Percentiles rank a stretch among this genome's conserved stretches.
Conservation (phyloP, 805 yeast genomes). For the Teunomyces panamensis region DNA sequence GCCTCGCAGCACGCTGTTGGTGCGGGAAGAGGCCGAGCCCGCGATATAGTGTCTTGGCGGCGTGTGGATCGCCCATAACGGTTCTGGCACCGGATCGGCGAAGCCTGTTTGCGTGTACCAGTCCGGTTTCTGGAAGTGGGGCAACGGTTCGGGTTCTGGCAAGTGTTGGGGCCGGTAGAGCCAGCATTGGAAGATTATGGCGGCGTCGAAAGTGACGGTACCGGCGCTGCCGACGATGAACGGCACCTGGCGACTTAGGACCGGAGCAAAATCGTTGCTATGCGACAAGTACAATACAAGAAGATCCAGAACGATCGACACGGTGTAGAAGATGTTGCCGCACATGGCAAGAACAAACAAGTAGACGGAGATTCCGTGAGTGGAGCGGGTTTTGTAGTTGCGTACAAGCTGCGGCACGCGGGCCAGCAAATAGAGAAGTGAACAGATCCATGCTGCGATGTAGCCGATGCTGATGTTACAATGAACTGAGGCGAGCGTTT, state of each 20-base stretch:
- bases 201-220: constrained; percentile 25
- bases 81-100: not conserved
- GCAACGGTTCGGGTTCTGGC: constrained; percentile 1
- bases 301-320: constrained; percentile 31
- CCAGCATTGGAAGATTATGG: constrained; percentile 35
- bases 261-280: constrained; percentile 9
- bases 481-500: not conserved
- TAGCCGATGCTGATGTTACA: constrained; percentile 16
- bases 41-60: constrained; percentile 7
- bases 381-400: constrained; percentile 27
- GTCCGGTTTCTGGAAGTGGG: constrained; percentile 31
- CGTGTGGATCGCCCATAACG: not conserved
- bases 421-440: constrained; percentile 29
- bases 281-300: constrained; percentile 18
- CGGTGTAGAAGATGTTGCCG: constrained; percentile 34
- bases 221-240: constrained; percentile 71
- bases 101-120: constrained; percentile 32
- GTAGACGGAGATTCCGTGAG: constrained; percentile 33
- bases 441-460: constrained; percentile 33
- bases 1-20: not conserved
- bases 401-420: constrained; percentile 36
- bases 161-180: constrained; percentile 16
- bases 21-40: constrained; percentile 3
- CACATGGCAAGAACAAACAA: constrained; percentile 35
- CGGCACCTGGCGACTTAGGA: constrained; percentile 62